Evolutionary conservation across 1,139 yeast species (phyloP).

Genomic region (Pichia cactophila): DNA sequence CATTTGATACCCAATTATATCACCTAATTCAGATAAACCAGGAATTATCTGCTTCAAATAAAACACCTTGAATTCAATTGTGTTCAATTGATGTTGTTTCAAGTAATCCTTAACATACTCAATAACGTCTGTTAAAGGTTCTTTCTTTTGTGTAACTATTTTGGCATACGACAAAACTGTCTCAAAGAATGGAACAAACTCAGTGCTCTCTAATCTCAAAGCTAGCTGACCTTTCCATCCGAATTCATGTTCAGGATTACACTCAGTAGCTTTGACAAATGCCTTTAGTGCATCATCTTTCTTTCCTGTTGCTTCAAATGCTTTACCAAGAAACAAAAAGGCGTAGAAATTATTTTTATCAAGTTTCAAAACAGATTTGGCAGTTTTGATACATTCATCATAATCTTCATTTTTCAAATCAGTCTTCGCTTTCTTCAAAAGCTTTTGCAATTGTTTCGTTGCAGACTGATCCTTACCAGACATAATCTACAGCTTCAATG

Average conservation of each 20-base stretch:
- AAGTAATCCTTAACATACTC: conserved; percentile 39
- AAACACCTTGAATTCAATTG: conserved; percentile 28
- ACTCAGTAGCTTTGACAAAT: conserved; percentile 39
- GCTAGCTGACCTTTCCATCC: conserved; percentile 80
- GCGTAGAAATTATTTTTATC: conserved; percentile 63
- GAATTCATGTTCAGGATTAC: conserved; percentile 47
- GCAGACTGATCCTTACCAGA: not conserved
- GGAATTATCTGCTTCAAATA: conserved; percentile 56
- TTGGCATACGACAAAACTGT: conserved; percentile 36
- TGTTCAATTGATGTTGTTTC: conserved; percentile 5
- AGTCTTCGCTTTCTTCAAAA: not conserved
- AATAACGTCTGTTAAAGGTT: conserved; percentile 38
- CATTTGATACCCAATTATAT: conserved; percentile 44
- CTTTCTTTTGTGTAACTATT: conserved; percentile 31
- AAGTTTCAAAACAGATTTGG: conserved; percentile 6
- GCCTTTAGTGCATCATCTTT: conserved; percentile 37
- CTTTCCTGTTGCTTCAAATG: conserved; percentile 36
- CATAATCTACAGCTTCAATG: not conserved
- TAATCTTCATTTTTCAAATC: conserved; percentile 6
- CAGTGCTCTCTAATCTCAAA: conserved; percentile 32
- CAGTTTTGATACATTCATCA: conserved; percentile 7
- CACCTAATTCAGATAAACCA: conserved; percentile 47
- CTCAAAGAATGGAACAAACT: conserved; percentile 42
- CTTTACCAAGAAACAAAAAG: conserved; percentile 54
- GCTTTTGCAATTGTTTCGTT: not conserved